These are phyloP conservation scores for Hericium rajendrae DNA, from an alignment of 768 basidiomycete species.

Conservation along the genomic window DNA sequence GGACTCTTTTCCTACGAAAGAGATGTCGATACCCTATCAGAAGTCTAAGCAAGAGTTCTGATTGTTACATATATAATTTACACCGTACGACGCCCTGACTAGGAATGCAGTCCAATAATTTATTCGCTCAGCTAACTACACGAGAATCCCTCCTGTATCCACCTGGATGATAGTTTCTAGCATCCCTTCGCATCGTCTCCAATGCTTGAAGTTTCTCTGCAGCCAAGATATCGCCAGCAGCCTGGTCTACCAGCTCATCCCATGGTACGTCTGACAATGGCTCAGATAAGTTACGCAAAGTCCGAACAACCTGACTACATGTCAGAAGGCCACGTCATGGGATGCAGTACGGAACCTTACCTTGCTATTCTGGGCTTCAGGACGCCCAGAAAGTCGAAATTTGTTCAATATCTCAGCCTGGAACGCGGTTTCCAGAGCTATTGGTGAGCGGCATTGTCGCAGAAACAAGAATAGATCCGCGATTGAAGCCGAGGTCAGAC, in stretches of 20 bases:
- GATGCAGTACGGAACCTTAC: neutral
- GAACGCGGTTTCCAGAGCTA: slow-evolving; percentile 43
- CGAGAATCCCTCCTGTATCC: neutral
- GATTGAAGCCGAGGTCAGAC: slow-evolving; percentile 48
- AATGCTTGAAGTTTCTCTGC: slow-evolving; percentile 58
- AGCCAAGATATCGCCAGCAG: slow-evolving; percentile 53
- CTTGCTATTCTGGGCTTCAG: slow-evolving; percentile 27
- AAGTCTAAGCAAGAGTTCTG: neutral
- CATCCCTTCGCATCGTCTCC: slow-evolving; percentile 21
- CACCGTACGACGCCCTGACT: too few species aligned
- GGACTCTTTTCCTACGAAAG: neutral
- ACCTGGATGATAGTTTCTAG: neutral
- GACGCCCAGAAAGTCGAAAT: slow-evolving; percentile 31
- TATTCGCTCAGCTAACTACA: neutral
- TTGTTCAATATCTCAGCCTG: slow-evolving; percentile 42
- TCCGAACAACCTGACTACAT: slow-evolving; percentile 39
- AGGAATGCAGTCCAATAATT: neutral
- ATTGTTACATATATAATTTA: neutral
- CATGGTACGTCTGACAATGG: slow-evolving; percentile 35
- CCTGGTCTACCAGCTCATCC: slow-evolving; percentile 44
- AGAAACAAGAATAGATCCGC: slow-evolving; percentile 60
- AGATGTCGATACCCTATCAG: neutral
- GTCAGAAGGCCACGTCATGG: slow-evolving; percentile 1
- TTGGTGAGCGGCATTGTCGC: slow-evolving; percentile 40
- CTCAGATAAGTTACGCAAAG: slow-evolving; percentile 42